A percentile compares a stretch with the other conserved stretches of the same genome.
Evolutionary conservation across 2,329 filamentous ascomycete genomes (phyloP).

Genomic region (Stachybotrys chlorohalonatus): DNA sequence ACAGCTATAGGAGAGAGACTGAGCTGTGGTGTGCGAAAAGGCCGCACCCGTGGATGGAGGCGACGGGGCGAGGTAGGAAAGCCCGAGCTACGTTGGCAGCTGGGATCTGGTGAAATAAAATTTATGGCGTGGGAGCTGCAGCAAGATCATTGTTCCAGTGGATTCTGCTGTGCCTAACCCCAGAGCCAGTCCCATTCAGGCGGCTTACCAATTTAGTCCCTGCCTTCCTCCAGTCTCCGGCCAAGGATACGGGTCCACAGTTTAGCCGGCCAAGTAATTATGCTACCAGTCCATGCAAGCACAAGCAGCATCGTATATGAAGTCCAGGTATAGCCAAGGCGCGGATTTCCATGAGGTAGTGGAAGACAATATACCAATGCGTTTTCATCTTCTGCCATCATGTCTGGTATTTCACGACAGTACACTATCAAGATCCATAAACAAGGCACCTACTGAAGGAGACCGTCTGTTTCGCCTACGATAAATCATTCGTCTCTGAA

Average conservation of each 20-base stretch:
- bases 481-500: conserved; percentile 65
- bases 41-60: conserved; percentile 5
- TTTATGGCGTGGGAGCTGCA: conserved; percentile 11
- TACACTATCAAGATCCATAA: too few species aligned
- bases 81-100: conserved; percentile 11
- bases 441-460: not conserved
- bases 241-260: not conserved
- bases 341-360: too few species aligned
- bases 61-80: conserved; percentile 2
- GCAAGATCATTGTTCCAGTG: not conserved
- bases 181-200: not conserved
- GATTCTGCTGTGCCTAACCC: not conserved
- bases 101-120: conserved; percentile 19
- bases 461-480: not conserved
- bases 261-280: not conserved
- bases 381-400: too few species aligned
- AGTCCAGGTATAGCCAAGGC: too few species aligned
- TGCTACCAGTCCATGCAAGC: not conserved
- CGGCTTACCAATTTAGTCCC: not conserved
- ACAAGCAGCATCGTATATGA: too few species aligned
- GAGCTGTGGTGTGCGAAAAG: conserved; percentile 8
- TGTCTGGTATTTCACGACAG: too few species aligned
- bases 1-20: not conserved
- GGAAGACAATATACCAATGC: too few species aligned
- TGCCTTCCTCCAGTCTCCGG: not conserved